Conservation (phyloP, 1,139 yeast species). For the Protomyces lactucae-debilis region DNA sequence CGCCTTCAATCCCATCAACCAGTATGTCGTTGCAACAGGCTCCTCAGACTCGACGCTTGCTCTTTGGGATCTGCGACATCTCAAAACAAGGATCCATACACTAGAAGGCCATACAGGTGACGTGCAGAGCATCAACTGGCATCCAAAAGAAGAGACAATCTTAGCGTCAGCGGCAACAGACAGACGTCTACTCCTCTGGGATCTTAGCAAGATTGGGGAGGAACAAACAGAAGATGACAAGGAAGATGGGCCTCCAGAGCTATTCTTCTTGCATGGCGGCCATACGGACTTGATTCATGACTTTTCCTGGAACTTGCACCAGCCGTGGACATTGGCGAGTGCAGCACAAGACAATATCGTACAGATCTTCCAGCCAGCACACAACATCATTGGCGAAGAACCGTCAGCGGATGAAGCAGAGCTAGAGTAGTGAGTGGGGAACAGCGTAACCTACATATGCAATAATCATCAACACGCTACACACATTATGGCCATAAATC, state of each 20-base stretch:
- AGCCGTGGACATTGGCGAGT: slow-evolving; percentile 72
- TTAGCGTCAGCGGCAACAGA: slow-evolving; percentile 74
- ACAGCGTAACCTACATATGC: neutral
- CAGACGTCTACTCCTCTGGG: slow-evolving; percentile 66
- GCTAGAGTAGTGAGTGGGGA: neutral
- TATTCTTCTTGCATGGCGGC: slow-evolving; percentile 77
- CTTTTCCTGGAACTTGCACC: slow-evolving; percentile 58
- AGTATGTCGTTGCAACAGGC: slow-evolving; percentile 62
- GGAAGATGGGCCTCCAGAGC: slow-evolving; percentile 43
- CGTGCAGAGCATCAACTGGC: slow-evolving; percentile 73
- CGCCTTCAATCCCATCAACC: slow-evolving; percentile 56
- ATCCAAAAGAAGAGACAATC: slow-evolving; percentile 55
- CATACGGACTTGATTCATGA: slow-evolving; percentile 87
- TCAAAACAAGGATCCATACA: slow-evolving; percentile 36
- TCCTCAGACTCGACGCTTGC: slow-evolving; percentile 56
- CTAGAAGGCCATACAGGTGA: slow-evolving; percentile 54
- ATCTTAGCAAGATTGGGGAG: slow-evolving; percentile 46
- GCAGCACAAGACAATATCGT: slow-evolving; percentile 85
- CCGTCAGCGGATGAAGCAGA: slow-evolving; percentile 16
- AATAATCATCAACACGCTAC: too few relatives aligned
- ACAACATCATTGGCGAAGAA: slow-evolving; percentile 22
- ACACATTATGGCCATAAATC: too few relatives aligned
- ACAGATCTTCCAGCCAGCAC: slow-evolving; percentile 62
- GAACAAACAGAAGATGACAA: slow-evolving; percentile 44
- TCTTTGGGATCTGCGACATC: slow-evolving; percentile 65